phyloP scores from a whole-genome alignment of 192 early-diverging fungal species.

The Chytriomyces confervae region DNA sequence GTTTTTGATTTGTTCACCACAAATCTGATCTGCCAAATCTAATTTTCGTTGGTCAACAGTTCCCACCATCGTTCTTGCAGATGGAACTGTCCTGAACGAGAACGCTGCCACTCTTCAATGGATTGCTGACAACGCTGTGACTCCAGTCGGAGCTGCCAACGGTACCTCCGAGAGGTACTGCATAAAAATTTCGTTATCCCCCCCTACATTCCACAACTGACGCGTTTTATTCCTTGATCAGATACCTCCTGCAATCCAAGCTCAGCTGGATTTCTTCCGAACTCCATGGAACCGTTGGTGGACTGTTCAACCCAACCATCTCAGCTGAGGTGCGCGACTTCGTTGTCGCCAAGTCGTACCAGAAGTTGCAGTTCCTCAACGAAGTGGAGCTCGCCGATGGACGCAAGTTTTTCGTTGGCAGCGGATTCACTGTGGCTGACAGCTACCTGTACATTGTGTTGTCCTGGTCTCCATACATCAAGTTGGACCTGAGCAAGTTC shows the following conservation, averaged over 20 bases:
- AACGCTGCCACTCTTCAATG: constrained; percentile 40
- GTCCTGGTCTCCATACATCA: constrained; percentile 23
- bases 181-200: no score
- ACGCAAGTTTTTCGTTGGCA: constrained; percentile 40
- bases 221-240: constrained; percentile 3
- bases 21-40: no score
- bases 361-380: constrained; percentile 34
- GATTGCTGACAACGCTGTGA: constrained; percentile 34
- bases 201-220: neutral
- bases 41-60: neutral
- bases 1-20: no score
- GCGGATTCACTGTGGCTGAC: constrained; percentile 42
- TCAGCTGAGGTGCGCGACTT: constrained; percentile 21
- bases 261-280: constrained; percentile 35
- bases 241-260: constrained; percentile 47
- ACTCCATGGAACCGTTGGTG: constrained; percentile 23
- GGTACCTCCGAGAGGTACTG: constrained; percentile 17
- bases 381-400: constrained; percentile 43
- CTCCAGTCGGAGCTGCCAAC: neutral
- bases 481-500: constrained; percentile 32
- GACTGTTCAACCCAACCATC: constrained; percentile 33
- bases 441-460: constrained; percentile 43
- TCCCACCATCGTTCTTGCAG: constrained; percentile 36
- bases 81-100: constrained; percentile 42
- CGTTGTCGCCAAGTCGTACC: constrained; percentile 9